Evolutionary conservation across 768 basidiomycete genomes (phyloP).

Genomic region (Russula brevipes): DNA sequence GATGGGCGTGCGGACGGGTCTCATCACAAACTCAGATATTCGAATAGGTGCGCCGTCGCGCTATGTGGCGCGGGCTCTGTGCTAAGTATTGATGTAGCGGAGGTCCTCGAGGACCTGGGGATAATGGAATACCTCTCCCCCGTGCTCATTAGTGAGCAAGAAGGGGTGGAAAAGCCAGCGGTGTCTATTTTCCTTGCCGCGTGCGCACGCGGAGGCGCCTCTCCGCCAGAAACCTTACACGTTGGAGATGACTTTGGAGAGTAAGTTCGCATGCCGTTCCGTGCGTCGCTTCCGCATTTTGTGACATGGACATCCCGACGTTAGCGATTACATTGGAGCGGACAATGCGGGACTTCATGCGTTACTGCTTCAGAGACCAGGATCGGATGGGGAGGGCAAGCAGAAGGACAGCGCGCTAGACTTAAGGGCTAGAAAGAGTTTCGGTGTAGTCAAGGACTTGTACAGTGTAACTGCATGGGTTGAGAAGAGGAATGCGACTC

Average conservation of each 20-base stretch:
- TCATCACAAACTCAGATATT: conserved; percentile 69
- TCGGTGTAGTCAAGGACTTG: conserved; percentile 36
- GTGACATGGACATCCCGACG: conserved; percentile 14
- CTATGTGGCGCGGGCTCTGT: neutral
- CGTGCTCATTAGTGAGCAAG: conserved; percentile 64
- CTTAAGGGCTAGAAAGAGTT: conserved; percentile 32
- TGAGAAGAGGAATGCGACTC: conserved; percentile 19
- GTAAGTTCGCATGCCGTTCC: conserved; percentile 34
- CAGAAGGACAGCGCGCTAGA: conserved; percentile 41
- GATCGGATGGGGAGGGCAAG: conserved; percentile 45
- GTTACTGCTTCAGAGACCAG: conserved; percentile 50
- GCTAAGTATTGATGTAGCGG: conserved; percentile 28
- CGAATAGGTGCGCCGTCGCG: conserved; percentile 54
- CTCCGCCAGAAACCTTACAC: conserved; percentile 48
- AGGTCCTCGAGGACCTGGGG: conserved; percentile 54
- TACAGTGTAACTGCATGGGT: conserved; percentile 38
- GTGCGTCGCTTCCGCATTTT: neutral
- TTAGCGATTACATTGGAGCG: conserved; percentile 66
- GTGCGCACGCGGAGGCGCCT: conserved; percentile 35
- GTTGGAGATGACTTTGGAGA: conserved; percentile 69
- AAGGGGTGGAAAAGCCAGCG: conserved; percentile 65
- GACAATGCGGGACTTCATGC: conserved; percentile 49
- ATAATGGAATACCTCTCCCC: conserved; percentile 47
- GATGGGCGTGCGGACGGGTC: conserved; percentile 46
- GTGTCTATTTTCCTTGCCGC: conserved; percentile 51